Base-by-base conservation (phyloP, 331 rosid species). In the Phaseolus coccineus region DNA sequence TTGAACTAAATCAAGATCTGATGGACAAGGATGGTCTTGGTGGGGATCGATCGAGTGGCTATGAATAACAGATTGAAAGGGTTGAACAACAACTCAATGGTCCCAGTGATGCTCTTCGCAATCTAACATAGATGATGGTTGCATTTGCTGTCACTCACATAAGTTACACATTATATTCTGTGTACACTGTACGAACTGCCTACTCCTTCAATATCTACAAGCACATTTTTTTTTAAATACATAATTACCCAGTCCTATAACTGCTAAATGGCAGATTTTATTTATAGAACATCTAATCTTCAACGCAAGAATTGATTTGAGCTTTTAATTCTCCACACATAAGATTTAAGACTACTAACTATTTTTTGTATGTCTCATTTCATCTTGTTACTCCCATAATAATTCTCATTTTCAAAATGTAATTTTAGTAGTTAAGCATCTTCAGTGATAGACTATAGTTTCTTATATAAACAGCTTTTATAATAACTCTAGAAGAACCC, bases 91-190 rank as follows among this genome's bases (percentile, higher is more conserved):
- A 48, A 14, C 7, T 50, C 8, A 15, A 15, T 50, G 55, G 55
- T 16, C 6, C 16, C 53, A 14, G 19, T 14, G 7, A 52, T n/a
- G 25, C 25, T 52, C 57, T n/a, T 52, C 19, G 10, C 24, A 52
- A 52, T 52, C 22, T 51, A 5, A 15, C 3, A 19, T 9, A 6
- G 57, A 52, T 52, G 25, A 52, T 53, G 59, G 13, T 19, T 53
- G 27, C 4, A 7, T 6, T 53, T 52, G 6, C 13, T 2, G 28
- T 53, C 59, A 53, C 22, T 55, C 61, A 55, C 61, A 55, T 13
- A 55, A 53, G 59, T 53, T 53, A 55, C 61, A 8, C 31, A 3
- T 55, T 55, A 55, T 55, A 55, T 53, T 53, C 59, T 53, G 59
- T n/a, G 3, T 48, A 48, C 55, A 1, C 12, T 2, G 14, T 48